phyloP scores from a whole-genome alignment of 2,329 filamentous ascomycete species.

The Colletotrichum scovillei region DNA sequence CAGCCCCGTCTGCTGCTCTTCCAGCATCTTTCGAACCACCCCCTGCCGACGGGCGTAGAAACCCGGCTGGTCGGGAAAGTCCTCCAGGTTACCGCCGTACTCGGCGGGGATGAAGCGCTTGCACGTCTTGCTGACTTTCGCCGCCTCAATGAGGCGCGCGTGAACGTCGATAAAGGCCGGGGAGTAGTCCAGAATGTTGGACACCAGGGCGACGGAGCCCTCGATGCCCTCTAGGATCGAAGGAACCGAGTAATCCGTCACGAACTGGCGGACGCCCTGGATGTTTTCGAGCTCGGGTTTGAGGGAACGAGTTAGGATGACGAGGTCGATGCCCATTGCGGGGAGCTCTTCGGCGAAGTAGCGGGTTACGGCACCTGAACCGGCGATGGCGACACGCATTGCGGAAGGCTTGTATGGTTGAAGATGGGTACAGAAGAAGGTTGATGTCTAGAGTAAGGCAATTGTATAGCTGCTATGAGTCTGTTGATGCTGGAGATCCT shows the following conservation, averaged over 20 bases:
- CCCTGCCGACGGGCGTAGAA: constrained; percentile 30
- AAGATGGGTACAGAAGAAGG: background rate
- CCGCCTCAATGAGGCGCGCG: constrained; percentile 34
- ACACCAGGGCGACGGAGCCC: constrained; percentile 26
- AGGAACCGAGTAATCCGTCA: constrained; percentile 12
- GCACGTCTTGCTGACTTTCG: constrained; percentile 26
- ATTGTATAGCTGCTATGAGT: background rate
- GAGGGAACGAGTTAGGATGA: constrained; percentile 29
- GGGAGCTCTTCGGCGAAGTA: constrained; percentile 35
- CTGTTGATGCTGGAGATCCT: background rate
- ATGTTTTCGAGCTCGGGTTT: constrained; percentile 25
- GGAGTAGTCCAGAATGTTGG: constrained; percentile 34
- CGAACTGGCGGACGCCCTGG: constrained; percentile 2
- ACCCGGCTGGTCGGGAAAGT: constrained; percentile 35
- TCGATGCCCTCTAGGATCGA: constrained; percentile 24
- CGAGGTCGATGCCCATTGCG: constrained; percentile 21
- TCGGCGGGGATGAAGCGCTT: constrained; percentile 38
- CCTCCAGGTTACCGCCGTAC: constrained; percentile 27
- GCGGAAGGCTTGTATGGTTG: background rate
- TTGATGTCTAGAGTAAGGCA: too few species aligned
- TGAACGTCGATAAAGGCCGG: constrained; percentile 30
- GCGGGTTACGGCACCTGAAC: constrained; percentile 33
- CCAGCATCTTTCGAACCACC: constrained; percentile 16
- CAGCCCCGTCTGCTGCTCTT: constrained; percentile 30
- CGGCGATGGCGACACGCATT: constrained; percentile 35